phyloP scores from a whole-genome alignment of 208 protist species.

The Leishmania amazonensis region DNA sequence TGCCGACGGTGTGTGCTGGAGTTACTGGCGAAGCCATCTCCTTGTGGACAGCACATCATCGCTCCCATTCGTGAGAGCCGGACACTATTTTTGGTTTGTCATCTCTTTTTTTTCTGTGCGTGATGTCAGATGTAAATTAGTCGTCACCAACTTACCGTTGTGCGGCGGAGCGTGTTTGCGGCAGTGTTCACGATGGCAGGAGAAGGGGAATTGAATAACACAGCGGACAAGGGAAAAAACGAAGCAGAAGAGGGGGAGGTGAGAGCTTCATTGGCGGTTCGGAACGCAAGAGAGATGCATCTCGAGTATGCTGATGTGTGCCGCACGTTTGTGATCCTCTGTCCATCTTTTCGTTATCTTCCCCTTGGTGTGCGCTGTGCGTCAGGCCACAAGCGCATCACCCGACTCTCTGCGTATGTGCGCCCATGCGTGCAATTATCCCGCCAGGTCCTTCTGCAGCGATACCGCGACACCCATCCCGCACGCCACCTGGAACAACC shows the following conservation, averaged over 20 bases:
- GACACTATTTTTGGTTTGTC: background rate
- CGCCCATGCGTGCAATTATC: background rate
- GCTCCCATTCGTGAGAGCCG: background rate
- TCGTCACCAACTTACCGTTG: background rate
- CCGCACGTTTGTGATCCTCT: background rate
- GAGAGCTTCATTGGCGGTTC: background rate
- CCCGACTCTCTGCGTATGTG: background rate
- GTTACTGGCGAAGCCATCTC: background rate
- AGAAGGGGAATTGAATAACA: background rate
- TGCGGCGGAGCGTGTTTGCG: background rate
- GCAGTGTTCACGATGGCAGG: background rate
- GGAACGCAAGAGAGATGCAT: background rate
- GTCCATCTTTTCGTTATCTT: background rate
- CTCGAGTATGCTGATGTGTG: background rate
- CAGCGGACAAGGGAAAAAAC: background rate
- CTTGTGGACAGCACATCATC: background rate
- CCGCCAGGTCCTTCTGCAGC: background rate
- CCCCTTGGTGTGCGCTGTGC: background rate
- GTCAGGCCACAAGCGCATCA: background rate
- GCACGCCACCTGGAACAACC: background rate
- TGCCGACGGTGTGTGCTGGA: background rate
- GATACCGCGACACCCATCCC: background rate
- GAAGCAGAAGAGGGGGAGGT: background rate
- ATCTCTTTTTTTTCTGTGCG: background rate
- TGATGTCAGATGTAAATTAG: constrained; percentile 2